Evolutionary conservation across 2,329 filamentous ascomycete genomes (phyloP).

Genomic region (Epichloe festucae): DNA sequence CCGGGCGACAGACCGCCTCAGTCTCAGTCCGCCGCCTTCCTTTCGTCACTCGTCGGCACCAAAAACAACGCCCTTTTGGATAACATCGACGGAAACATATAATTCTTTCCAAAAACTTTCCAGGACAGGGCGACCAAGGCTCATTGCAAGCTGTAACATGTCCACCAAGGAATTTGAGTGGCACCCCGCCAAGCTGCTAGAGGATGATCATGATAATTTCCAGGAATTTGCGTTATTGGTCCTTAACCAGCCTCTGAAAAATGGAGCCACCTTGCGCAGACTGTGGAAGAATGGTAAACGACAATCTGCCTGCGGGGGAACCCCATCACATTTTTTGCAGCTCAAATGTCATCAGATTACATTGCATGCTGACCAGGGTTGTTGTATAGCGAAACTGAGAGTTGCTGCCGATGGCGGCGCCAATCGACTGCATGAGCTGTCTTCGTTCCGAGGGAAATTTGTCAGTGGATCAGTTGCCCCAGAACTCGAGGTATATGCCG

Average conservation of each 20-base stretch:
- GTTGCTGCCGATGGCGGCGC: conserved; percentile 89
- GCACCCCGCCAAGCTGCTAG: conserved; percentile 25
- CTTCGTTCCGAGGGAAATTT: conserved; percentile 28
- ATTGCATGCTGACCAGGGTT: background rate
- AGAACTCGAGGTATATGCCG: background rate
- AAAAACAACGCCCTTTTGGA: background rate
- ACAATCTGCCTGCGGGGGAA: background rate
- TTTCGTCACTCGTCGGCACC: too few relatives aligned
- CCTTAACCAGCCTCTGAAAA: conserved; percentile 37
- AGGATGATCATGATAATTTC: conserved; percentile 18
- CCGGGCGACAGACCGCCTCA: too few relatives aligned
- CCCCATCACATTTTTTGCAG: too few relatives aligned
- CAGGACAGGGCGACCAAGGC: too few relatives aligned
- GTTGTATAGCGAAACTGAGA: conserved; percentile 44
- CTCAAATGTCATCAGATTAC: too few relatives aligned
- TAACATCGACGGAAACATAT: too few relatives aligned
- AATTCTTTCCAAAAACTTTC: too few relatives aligned
- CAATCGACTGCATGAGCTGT: conserved; percentile 51
- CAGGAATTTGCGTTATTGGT: conserved; percentile 33
- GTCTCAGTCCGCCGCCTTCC: background rate
- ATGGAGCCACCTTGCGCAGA: conserved; percentile 32
- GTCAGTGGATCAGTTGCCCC: conserved; percentile 17
- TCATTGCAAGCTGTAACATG: conserved; percentile 8
- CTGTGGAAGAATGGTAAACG: conserved; percentile 36
- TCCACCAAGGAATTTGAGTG: conserved; percentile 21